These are phyloP conservation scores for Auriscalpium vulgare DNA, from an alignment of 768 basidiomycete species.

Conservation along the genomic window DNA sequence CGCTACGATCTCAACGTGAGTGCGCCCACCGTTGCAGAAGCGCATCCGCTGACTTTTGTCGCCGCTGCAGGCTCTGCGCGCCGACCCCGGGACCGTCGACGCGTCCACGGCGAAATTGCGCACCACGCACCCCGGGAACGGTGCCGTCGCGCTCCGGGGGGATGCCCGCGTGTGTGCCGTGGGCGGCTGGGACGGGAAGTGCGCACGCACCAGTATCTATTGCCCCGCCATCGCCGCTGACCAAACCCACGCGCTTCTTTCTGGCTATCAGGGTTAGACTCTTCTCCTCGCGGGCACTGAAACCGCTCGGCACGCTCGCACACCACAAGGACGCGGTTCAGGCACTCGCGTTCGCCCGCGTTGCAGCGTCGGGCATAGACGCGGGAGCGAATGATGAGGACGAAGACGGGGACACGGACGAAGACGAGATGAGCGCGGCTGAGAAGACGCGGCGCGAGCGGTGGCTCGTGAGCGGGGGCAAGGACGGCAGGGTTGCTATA, in stretches of 20 bases:
- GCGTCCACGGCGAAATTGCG: slow-evolving; percentile 31
- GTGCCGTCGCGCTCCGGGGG: slow-evolving; percentile 62
- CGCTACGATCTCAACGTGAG: slow-evolving; percentile 51
- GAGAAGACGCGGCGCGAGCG: slow-evolving; percentile 9
- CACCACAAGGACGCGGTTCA: slow-evolving; percentile 81
- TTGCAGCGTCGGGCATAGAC: not conserved
- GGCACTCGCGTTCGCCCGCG: slow-evolving; percentile 59
- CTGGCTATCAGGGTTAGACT: slow-evolving; percentile 55
- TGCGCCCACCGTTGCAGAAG: not conserved
- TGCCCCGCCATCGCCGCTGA: not conserved
- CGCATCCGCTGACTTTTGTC: not conserved
- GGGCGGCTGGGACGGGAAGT: slow-evolving; percentile 95
- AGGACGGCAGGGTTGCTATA: slow-evolving; percentile 12
- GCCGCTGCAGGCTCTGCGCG: not conserved
- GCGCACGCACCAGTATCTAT: slow-evolving; percentile 20
- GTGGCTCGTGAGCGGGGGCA: slow-evolving; percentile 15
- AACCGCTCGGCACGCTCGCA: slow-evolving; percentile 72
- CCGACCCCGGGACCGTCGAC: slow-evolving; percentile 6
- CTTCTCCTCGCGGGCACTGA: slow-evolving; percentile 74
- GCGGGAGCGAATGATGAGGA: not conserved
- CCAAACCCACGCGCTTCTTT: not conserved
- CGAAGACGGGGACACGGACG: not conserved
- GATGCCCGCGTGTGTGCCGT: slow-evolving; percentile 78
- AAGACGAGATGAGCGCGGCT: slow-evolving; percentile 7
- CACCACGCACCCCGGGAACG: slow-evolving; percentile 77